Evolutionary conservation across 495 filamentous ascomycete genomes (phyloP), one percentile per base, ranked within the genome.

Genomic region (Staphylotrichum longicolle): DNA sequence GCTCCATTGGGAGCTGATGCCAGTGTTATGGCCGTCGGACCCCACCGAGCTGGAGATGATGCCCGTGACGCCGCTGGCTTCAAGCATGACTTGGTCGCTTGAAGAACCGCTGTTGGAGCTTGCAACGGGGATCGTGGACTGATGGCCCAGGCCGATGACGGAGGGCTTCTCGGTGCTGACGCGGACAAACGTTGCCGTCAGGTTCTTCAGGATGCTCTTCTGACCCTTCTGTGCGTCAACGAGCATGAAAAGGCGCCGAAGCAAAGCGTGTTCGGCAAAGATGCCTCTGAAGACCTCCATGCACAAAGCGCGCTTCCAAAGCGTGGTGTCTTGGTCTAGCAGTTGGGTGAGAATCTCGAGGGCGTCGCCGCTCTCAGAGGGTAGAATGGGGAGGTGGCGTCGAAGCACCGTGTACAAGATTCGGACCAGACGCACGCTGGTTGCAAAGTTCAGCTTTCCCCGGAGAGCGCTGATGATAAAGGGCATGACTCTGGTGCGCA

Each of bases 1-100:
- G 77, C 95, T 98, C 93, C 91, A 97, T 66, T 93, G 88, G 34
- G 77, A 84, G 72, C 91, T 96, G 66, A 98, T 91, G 6, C 91
- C 94, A 0, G 84, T 84, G 63, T 83, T 88, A 40, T 80, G 76
- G 27, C 86, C 86, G 42, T 82, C 83, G 5, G 84, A 78, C 11
- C 82, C 74, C n/a, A 90, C 88, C 35, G 88, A 82, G 46, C 88
- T 83, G 47, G 88, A 86, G 70, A 97, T 93, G 34, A 95, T 90
- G 32, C 94, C 94, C 30, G 90, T 85, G 48, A 96, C 85, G 10
- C 91, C 93, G 41, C 89, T 90, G 14, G 90, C 89, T 73, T 98
- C 93, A 3, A 96, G 77, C 64, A 91, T 87, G 7, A 89, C 88
- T 70, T 94, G 91, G 58, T 98, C 93, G 48, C 83, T 84, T 12